Evolutionary conservation across 345 rosid species (phyloP).

Genomic region (Ceriops decandra): DNA sequence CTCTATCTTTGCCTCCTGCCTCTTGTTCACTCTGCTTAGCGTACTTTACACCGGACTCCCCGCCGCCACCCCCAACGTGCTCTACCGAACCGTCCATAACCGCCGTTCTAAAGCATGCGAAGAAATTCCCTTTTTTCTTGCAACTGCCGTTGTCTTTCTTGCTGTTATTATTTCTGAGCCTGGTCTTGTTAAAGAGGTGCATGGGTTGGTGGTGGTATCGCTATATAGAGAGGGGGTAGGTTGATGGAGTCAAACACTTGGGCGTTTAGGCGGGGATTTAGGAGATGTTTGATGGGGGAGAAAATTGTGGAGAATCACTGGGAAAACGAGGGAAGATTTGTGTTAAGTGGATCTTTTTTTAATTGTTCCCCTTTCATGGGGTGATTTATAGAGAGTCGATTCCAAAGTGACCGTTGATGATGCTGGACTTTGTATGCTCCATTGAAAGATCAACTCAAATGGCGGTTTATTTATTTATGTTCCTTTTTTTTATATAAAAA

Average conservation of each 20-base stretch:
- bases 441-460: not conserved
- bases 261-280: conserved; percentile 22
- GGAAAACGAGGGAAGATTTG: conserved; percentile 20
- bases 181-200: not conserved
- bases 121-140: not conserved
- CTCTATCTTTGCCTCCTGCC: conserved; percentile 4
- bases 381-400: not conserved
- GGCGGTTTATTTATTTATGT: too few relatives aligned
- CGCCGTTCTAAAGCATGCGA: conserved; percentile 22
- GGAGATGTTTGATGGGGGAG: conserved; percentile 24
- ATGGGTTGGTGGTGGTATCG: not conserved
- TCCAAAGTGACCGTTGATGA: not conserved
- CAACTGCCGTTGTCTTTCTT: not conserved
- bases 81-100: conserved; percentile 6
- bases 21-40: too few relatives aligned
- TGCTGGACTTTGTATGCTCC: conserved; percentile 17
- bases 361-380: not conserved
- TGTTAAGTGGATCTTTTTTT: not conserved
- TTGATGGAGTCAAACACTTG: not conserved
- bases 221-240: not conserved
- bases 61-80: not conserved
- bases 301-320: conserved; percentile 17
- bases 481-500: too few relatives aligned
- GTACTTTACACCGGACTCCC: not conserved
- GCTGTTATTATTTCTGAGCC: not conserved